Evolutionary conservation across 2,329 filamentous ascomycete genomes (phyloP), one percentile per base, ranked within the genome.

Genomic region (Hirsutella minnesotensis): DNA sequence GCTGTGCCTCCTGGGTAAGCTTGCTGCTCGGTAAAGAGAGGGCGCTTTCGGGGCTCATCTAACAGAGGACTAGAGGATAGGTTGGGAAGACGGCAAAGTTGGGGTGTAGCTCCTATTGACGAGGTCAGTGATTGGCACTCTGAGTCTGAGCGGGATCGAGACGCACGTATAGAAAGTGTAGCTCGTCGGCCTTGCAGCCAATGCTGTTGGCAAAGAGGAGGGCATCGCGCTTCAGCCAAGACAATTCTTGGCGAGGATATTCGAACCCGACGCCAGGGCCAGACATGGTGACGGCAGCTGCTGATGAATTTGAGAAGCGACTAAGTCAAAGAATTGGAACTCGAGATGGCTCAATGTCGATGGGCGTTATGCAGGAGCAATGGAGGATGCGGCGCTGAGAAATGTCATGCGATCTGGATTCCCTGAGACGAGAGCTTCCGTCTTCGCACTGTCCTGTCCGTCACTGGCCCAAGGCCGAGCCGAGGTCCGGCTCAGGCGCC

Each of bases 191-290:
- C 12, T 78, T 90, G 58, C 75, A 81, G 44, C 89, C 89, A 60
- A 95, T 90, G 66, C 83, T 90, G 64, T 83, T 83, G 53, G 89
- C 88, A 62, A 95, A 95, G 47, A 96, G 79, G 47, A 95, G 72
- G 30, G 81, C 78, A 70, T 95, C 89, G 51, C 89, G 79, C 75
- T 89, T 88, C 54, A 86, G 65, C 89, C 88, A 95, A 53, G 81
- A 76, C 10, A 94, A 86, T 57, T 82, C 75, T 56, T 77, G 69
- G 39, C 75, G 64, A 45, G 86, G 86, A 61, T 84, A 94, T 64
- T 92, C 77, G 65, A 89, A 88, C 55, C 87, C 86, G 58, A 70
- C 76, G 51, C 77, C 77, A 45, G 72, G 73, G 39, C 64, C 66
- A 53, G 68, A 62, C 59, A 62, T 62, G 42, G 35, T 52, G 45